Evolutionary conservation across 2,329 filamentous ascomycete species (phyloP).

Genomic region (Aspergillus sojae): DNA sequence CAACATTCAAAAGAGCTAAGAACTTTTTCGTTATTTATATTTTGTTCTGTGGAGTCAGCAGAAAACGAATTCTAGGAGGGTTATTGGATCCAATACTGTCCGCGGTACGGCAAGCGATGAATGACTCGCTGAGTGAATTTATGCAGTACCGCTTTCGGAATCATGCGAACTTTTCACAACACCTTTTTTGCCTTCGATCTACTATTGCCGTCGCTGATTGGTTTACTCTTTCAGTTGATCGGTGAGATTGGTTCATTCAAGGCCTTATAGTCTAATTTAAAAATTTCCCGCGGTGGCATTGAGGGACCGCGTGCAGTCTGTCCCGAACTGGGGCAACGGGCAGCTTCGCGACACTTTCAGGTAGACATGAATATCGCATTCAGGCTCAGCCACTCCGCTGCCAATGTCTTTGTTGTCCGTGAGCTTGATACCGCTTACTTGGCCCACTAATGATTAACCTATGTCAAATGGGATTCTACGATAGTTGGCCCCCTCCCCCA

Average conservation of each 20-base stretch:
- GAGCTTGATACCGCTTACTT: neutral
- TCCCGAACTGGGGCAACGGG: neutral
- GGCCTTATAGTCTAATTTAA: neutral
- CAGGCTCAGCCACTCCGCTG: constrained; percentile 9
- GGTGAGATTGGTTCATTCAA: neutral
- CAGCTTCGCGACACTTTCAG: neutral
- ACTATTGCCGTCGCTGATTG: neutral
- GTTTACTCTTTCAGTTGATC: neutral
- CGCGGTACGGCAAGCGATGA: neutral
- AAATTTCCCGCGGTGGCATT: neutral
- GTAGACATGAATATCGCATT: constrained; percentile 8
- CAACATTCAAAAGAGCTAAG: neutral
- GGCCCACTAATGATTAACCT: constrained; percentile 3
- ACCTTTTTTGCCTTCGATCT: neutral
- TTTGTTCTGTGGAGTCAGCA: neutral
- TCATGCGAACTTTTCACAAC: neutral
- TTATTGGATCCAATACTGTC: neutral
- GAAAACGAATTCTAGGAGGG: neutral
- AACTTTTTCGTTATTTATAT: neutral
- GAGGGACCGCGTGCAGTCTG: constrained; percentile 9
- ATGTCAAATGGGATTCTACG: constrained; percentile 7
- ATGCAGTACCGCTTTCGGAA: constrained; percentile 8
- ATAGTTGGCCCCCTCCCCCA: neutral
- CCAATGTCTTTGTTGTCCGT: constrained; percentile 2
- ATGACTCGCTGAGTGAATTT: neutral